These are phyloP conservation scores for Penicillium verhagenii DNA, from an alignment of 495 filamentous ascomycete species.

Conservation along the genomic window DNA sequence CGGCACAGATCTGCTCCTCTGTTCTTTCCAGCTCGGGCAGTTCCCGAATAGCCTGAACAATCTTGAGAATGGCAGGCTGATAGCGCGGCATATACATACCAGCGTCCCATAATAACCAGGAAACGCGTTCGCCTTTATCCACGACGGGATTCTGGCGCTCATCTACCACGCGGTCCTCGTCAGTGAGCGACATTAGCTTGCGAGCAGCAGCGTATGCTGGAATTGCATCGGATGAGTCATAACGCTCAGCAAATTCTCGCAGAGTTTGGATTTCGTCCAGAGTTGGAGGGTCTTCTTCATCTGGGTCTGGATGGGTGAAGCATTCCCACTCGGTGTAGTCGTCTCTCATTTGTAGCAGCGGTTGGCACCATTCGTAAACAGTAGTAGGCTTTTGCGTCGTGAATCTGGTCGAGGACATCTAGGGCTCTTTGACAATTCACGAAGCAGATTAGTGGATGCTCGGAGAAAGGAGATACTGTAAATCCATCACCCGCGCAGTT, in stretches of 20 bases:
- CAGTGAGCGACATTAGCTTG: not conserved
- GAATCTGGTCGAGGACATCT: too few relatives aligned
- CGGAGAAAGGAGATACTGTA: too few relatives aligned
- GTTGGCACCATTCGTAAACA: too few relatives aligned
- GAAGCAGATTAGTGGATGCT: too few relatives aligned
- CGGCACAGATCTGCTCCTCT: not conserved
- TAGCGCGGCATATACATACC: conserved; percentile 1
- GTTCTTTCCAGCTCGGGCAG: not conserved
- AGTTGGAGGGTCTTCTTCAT: conserved; percentile 1
- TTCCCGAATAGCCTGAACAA: not conserved
- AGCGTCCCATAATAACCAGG: conserved; percentile 1
- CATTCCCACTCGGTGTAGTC: conserved; percentile 3
- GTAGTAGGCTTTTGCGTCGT: too few relatives aligned
- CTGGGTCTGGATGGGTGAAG: conserved; percentile 3
- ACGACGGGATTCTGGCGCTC: not conserved
- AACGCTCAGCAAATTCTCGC: not conserved
- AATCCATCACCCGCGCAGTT: too few relatives aligned
- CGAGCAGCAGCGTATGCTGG: not conserved
- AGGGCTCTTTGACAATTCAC: too few relatives aligned
- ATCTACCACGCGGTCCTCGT: not conserved
- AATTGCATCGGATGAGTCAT: not conserved
- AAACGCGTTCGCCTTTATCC: conserved; percentile 1
- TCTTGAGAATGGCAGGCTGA: not conserved
- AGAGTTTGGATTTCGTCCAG: not conserved
- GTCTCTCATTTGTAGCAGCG: conserved; percentile 1